Conservation (phyloP, 768 basidiomycete genomes). For the Russula griseocarnosa region DNA sequence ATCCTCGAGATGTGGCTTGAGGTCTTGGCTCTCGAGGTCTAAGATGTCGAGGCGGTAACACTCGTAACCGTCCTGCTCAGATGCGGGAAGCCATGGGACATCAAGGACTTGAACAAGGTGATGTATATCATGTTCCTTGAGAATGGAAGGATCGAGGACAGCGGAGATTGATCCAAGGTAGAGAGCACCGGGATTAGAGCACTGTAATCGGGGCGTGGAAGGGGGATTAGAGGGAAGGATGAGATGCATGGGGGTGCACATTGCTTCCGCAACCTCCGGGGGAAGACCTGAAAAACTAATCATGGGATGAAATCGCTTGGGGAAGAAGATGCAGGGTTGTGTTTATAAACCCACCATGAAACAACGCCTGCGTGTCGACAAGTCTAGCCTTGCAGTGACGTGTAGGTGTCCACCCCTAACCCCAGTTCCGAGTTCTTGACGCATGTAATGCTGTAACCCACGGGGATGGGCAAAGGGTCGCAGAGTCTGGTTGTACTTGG, state of each 20-base stretch:
- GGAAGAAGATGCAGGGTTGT: background rate
- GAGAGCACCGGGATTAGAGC: slow-evolving; percentile 45
- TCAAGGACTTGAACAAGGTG: slow-evolving; percentile 67
- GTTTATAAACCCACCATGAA: slow-evolving; percentile 21
- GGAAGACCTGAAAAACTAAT: slow-evolving; percentile 75
- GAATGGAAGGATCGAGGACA: slow-evolving; percentile 51
- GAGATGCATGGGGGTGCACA: slow-evolving; percentile 83
- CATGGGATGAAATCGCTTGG: slow-evolving; percentile 41
- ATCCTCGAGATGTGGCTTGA: slow-evolving; percentile 63
- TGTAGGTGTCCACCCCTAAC: slow-evolving; percentile 20
- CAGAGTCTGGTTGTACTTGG: background rate
- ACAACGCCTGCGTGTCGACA: background rate
- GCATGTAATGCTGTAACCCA: too few relatives aligned
- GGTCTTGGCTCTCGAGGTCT: slow-evolving; percentile 57
- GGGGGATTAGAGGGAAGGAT: slow-evolving; percentile 43
- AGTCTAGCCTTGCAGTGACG: slow-evolving; percentile 24
- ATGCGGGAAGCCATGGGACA: slow-evolving; percentile 54
- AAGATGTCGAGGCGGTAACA: slow-evolving; percentile 66
- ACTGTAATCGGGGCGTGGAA: slow-evolving; percentile 30
- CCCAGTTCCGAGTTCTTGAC: slow-evolving; percentile 4
- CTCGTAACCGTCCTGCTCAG: slow-evolving; percentile 37
- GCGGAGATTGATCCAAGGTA: slow-evolving; percentile 68
- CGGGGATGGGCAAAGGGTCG: background rate
- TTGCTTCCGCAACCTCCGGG: slow-evolving; percentile 73
- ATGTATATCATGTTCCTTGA: slow-evolving; percentile 47